These are phyloP conservation scores for Claviceps sp. DNA, from an alignment of 2,329 filamentous ascomycete genomes.

Conservation along the genomic window DNA sequence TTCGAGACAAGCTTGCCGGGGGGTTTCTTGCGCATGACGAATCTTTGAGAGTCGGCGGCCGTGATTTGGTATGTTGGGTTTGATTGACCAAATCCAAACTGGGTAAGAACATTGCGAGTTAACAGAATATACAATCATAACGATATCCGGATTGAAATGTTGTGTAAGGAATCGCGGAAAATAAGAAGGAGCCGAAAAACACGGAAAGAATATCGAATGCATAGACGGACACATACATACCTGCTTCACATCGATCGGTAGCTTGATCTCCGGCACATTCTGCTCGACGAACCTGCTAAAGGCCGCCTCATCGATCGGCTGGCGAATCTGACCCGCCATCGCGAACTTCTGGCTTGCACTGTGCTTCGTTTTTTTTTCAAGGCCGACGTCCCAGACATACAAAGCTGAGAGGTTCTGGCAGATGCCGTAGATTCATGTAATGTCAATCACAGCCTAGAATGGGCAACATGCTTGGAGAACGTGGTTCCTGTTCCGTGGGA, in stretches of 20 bases:
- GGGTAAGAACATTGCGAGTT: not conserved
- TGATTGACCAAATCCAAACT: conserved; percentile 96
- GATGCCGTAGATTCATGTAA: too few relatives aligned
- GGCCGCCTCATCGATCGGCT: conserved; percentile 72
- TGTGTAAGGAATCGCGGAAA: not conserved
- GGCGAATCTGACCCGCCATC: conserved; percentile 80
- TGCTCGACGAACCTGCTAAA: conserved; percentile 66
- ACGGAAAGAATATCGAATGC: not conserved
- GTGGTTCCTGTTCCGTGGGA: too few relatives aligned
- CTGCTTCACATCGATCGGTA: conserved; percentile 80
- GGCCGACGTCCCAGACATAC: too few relatives aligned
- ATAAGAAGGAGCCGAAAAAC: not conserved
- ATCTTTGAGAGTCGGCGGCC: conserved; percentile 53
- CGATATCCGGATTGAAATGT: not conserved
- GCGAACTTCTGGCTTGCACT: conserved; percentile 3
- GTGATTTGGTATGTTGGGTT: conserved; percentile 95
- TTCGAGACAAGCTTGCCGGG: conserved; percentile 87
- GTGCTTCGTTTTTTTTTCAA: too few relatives aligned
- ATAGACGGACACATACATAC: conserved; percentile 31
- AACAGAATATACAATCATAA: too few relatives aligned
- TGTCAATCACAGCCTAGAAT: too few relatives aligned
- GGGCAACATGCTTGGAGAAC: too few relatives aligned
- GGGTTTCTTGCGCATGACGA: conserved; percentile 94
- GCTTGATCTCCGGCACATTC: conserved; percentile 72
- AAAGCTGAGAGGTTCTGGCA: too few relatives aligned